Base-by-base conservation (phyloP, 2,329 filamentous ascomycete species). In the Chrysoporthe cubensis region DNA sequence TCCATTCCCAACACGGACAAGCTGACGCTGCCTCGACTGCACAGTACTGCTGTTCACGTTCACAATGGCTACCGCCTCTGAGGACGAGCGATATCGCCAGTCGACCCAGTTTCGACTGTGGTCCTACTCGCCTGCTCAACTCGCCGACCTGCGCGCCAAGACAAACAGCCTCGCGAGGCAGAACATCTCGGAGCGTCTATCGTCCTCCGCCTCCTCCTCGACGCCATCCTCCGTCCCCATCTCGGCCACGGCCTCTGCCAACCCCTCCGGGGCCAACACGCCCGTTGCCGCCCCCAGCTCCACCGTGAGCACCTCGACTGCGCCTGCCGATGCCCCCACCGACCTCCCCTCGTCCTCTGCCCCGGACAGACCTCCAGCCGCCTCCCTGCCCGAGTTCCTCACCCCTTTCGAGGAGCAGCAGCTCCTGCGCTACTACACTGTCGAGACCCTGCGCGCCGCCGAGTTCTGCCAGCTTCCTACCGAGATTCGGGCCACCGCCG, bases 21-120 rank as follows among this genome's bases (percentile, higher is more conserved):
- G 21, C 21, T 16, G 13, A 34, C 26, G 26, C 32, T n/a, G 57
- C 37, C 42, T 60, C 6, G 18, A 2, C 4, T n/a, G 5, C 32
- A 58, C 37, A 58, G 3, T 16, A 7, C 34, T 34, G 11, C 56
- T 21, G 56, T 18, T 58, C 57, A 59, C 57, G 21, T 26, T 52
- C 71, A 79, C 58, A 70, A 92, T 96, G 88, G 85, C 85, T 8
- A 91, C 89, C 70, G 85, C 85, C 8, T 91, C 89, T 70, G 96
- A 99, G 85, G 96, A 99, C 80, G 92, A 93, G 72, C 85, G 94
- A 66, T 99, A 98, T 80, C 90, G 93, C 43, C 87, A 91, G 63
- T 97, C 95, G 0, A 95, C 93, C 59, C 96, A 99, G 79, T 98
- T 89, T 77, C 88, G 92, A 56, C 85, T 96, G 68, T 99, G 96